phyloP scores from a whole-genome alignment of 1,284 basidiomycete species.

The Rhodotorula sp. region DNA sequence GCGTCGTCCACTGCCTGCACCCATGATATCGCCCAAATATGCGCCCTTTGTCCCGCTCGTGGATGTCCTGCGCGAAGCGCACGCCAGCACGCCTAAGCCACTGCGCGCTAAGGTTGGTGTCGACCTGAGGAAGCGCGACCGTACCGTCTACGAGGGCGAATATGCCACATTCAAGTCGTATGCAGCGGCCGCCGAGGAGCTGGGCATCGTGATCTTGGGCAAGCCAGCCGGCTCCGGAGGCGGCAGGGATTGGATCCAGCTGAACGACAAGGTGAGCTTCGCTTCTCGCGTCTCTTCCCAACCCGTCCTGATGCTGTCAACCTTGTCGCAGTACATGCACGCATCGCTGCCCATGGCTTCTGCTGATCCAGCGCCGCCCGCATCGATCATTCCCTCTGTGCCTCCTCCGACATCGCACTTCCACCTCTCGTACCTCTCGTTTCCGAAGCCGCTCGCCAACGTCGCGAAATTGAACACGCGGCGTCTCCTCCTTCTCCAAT shows the following conservation, averaged over 20 bases:
- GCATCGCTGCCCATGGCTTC: neutral
- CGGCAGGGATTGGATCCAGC: neutral
- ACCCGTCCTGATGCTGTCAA: too few species aligned
- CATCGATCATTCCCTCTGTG: neutral
- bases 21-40: neutral
- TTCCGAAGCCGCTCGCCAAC: neutral
- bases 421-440: neutral
- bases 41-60: conserved; percentile 2
- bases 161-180: neutral
- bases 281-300: neutral
- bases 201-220: neutral
- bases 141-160: neutral
- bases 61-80: neutral
- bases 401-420: neutral
- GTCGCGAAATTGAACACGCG: conserved; percentile 1
- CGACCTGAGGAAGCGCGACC: neutral
- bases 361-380: neutral
- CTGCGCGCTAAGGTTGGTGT: neutral
- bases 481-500: conserved; percentile 8
- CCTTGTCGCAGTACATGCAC: neutral
- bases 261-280: neutral
- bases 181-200: neutral
- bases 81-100: too few species aligned
- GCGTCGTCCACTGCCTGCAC: neutral
- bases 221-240: neutral